Evolutionary conservation across 768 basidiomycete species (phyloP).

Genomic region (Gyrodon lividus): DNA sequence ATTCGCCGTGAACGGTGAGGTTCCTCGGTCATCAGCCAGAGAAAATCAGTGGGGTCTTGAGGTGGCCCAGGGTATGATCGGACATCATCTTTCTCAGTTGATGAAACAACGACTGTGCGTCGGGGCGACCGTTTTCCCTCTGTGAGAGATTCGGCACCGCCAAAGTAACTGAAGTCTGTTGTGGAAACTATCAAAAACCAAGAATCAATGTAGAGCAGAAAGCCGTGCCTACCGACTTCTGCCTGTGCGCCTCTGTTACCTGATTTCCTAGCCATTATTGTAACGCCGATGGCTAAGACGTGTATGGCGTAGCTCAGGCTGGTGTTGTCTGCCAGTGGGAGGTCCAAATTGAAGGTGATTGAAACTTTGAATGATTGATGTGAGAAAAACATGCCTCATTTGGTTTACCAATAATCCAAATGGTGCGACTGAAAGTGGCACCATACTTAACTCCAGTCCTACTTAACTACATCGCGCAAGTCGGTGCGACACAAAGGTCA

Average conservation of each 20-base stretch:
- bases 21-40: constrained; percentile 98
- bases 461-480: background rate
- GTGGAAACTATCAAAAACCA: background rate
- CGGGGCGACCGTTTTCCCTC: constrained; percentile 54
- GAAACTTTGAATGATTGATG: constrained; percentile 4
- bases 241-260: background rate
- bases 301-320: background rate
- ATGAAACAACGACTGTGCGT: constrained; percentile 48
- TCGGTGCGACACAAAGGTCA: background rate
- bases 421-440: constrained; percentile 28
- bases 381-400: constrained; percentile 27
- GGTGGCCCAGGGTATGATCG: constrained; percentile 50
- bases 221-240: constrained; percentile 20
- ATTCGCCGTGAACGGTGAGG: constrained; percentile 87
- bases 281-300: background rate
- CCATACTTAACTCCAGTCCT: constrained; percentile 12
- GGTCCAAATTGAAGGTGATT: background rate
- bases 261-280: constrained; percentile 17
- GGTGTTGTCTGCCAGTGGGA: no score
- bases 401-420: constrained; percentile 14
- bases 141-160: constrained; percentile 75
- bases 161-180: constrained; percentile 79
- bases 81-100: constrained; percentile 40
- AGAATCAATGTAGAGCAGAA: no score
- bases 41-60: constrained; percentile 80